These are phyloP conservation scores for Smallanthus sonchifolius DNA, from an alignment of 129 eudicot species.

Conservation along the genomic window DNA sequence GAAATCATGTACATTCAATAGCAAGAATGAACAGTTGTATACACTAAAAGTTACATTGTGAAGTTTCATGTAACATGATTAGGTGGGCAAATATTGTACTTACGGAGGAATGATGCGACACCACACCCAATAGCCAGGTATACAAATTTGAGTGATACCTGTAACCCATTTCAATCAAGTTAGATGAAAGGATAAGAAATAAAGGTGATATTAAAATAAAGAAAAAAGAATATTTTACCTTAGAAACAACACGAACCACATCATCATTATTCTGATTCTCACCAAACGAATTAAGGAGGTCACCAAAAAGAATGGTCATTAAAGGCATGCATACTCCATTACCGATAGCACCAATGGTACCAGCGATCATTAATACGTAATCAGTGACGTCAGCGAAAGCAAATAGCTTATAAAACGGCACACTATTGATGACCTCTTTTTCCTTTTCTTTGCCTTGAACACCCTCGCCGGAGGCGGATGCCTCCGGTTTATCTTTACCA, in stretches of 20 bases:
- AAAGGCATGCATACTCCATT: slow-evolving; percentile 73
- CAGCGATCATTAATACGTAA: slow-evolving; percentile 61
- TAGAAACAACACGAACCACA: slow-evolving; percentile 63
- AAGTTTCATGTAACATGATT: neutral
- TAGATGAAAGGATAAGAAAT: neutral
- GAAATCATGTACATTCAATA: neutral
- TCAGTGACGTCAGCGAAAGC: slow-evolving; percentile 76
- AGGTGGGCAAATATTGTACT: slow-evolving; percentile 24
- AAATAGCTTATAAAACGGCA: slow-evolving; percentile 81
- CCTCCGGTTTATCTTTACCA: slow-evolving; percentile 10
- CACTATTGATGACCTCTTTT: slow-evolving; percentile 28
- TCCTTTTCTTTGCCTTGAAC: slow-evolving; percentile 1
- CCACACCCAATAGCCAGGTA: slow-evolving; percentile 77
- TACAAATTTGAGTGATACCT: slow-evolving; percentile 67
- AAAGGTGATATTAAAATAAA: neutral
- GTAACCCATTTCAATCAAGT: neutral
- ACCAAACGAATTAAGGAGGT: slow-evolving; percentile 67
- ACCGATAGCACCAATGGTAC: slow-evolving; percentile 68
- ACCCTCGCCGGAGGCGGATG: slow-evolving; percentile 11
- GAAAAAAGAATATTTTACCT: slow-evolving; percentile 32
- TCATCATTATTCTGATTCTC: slow-evolving; percentile 29
- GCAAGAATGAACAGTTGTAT: neutral
- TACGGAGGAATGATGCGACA: slow-evolving; percentile 73
- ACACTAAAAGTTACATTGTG: no score
- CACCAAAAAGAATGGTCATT: slow-evolving; percentile 75